Conservation (phyloP, 495 filamentous ascomycete genomes). For the Daldinia childiae region DNA sequence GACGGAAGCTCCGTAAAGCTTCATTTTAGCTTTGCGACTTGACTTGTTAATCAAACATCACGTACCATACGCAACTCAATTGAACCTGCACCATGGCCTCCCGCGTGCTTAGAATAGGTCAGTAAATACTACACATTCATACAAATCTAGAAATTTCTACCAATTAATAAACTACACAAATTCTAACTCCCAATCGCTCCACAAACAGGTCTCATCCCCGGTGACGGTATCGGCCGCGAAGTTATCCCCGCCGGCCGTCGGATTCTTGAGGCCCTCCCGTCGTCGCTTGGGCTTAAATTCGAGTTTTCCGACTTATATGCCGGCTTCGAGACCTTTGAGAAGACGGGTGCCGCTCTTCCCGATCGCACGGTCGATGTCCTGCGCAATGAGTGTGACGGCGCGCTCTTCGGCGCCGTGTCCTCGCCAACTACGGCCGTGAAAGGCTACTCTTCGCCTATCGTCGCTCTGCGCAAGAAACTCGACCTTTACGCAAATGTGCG, state of each 20-base stretch:
- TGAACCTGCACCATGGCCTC: conserved; percentile 57
- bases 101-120: conserved; percentile 69
- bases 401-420: conserved; percentile 95
- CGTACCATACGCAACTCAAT: conserved; percentile 24
- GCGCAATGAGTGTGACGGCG: conserved; percentile 90
- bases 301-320: conserved; percentile 91
- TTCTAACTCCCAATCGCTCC: conserved; percentile 19
- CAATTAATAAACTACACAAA: neutral
- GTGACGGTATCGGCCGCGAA: conserved; percentile 97
- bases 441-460: conserved; percentile 97
- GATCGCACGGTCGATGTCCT: conserved; percentile 88
- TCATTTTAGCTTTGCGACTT: conserved; percentile 7
- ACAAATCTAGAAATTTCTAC: neutral
- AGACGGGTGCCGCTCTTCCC: conserved; percentile 85
- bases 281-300: conserved; percentile 87
- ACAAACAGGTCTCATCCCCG: conserved; percentile 87
- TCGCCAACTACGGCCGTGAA: conserved; percentile 88
- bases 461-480: conserved; percentile 93
- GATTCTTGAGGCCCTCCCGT: conserved; percentile 87
- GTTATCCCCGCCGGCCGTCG: conserved; percentile 95
- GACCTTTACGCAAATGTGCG: conserved; percentile 97
- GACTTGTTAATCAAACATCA: neutral
- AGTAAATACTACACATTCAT: conserved; percentile 21
- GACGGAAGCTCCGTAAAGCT: conserved; percentile 10
- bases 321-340: conserved; percentile 91